Conservation (phyloP, 306 rosid genomes). For the Carpinus viminea region DNA sequence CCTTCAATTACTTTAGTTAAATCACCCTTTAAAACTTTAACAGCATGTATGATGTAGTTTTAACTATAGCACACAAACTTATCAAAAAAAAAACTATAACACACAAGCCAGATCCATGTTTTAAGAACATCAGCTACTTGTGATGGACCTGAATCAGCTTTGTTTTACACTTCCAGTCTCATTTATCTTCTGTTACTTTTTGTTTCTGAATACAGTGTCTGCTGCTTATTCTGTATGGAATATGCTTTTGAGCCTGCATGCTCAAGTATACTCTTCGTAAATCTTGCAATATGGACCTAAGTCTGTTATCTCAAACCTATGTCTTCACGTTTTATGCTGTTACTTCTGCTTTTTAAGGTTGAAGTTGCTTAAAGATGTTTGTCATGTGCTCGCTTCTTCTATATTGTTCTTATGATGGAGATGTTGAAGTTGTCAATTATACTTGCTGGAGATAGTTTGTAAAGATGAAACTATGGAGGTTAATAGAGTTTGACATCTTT, state of each 20-base stretch:
- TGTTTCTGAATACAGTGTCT: background rate
- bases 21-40: no score
- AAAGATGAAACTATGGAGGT: background rate
- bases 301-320: background rate
- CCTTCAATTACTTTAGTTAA: no score
- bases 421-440: background rate
- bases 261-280: background rate
- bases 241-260: background rate
- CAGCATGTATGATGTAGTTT: no score
- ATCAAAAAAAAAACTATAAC: no score
- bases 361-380: background rate
- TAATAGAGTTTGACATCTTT: background rate
- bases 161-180: background rate
- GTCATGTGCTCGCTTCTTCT: background rate
- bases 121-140: background rate
- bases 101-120: background rate
- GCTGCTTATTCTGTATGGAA: background rate
- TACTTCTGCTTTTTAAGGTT: background rate
- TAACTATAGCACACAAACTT: no score
- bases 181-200: background rate
- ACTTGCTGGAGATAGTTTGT: conserved; percentile 16
- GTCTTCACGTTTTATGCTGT: background rate
- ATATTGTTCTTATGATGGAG: background rate
- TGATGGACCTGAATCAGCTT: background rate
- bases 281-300: background rate